Base-by-base conservation (phyloP, 495 filamentous ascomycete species). In the Schizothecium vesticola region DNA sequence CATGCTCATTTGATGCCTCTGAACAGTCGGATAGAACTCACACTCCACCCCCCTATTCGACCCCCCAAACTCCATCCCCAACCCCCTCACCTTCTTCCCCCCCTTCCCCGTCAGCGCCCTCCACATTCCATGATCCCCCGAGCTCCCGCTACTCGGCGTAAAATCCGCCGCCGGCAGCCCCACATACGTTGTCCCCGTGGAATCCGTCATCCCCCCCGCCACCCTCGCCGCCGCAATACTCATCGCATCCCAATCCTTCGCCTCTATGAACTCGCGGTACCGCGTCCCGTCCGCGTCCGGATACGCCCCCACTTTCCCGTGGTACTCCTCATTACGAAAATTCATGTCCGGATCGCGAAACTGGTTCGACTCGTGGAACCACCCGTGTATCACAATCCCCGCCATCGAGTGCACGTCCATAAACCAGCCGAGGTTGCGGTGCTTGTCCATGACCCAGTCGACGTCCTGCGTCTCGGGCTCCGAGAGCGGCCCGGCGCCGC, bases 51-150 rank as follows among this genome's bases (percentile, higher is more conserved):
- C 25, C n/a, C 21, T 31, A 24, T 66, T 81, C 26, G 70, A 64
- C 56, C 75, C 77, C 0, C 81, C 81, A 74, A 83, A 83, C 72
- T 83, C 79, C 57, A 83, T 69, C 0, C 77, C 80, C 51, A 75
- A 81, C 4, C 75, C 78, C 60, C 78, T 77, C 11, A 79, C 74
- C 70, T 77, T 74, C 57, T 76, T 79, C 60, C 71, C 73, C 4
- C 69, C 70, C 1, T 67, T 26, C 29, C 59, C 56, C 19, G 13
- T 11, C 28, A 66, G 12, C 21, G 56, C 22, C 19, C 56, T 24
- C 23, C 11, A 59, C 56, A 33, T 59, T 2, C 23, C 56, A 31
- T 66, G 56, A 43, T 80, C 70, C 57, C 65, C 68, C 59, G 70
- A 70, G 59, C 69, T 72, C 23, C 78, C 59, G 19, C 67, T 69